A percentile compares a stretch with the other conserved stretches of the same genome.
These are phyloP conservation scores for Mycosphaerella arachidis DNA, from an alignment of 2,329 filamentous ascomycete species.

Conservation along the genomic window DNA sequence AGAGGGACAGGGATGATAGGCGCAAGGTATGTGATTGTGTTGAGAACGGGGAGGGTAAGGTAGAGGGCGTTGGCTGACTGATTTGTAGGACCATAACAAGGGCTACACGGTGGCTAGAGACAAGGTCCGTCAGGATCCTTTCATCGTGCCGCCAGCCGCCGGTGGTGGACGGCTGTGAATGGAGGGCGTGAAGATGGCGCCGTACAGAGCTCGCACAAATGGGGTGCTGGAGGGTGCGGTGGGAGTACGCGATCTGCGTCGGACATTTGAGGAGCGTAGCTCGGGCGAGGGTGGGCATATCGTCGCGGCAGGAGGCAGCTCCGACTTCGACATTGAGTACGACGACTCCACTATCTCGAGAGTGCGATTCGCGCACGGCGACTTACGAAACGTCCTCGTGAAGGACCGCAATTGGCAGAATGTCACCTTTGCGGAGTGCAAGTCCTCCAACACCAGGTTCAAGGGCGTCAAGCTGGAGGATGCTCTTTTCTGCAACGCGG, in stretches of 20 bases:
- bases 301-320: not conserved
- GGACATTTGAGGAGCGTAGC: not conserved
- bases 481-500: not conserved
- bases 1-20: not conserved
- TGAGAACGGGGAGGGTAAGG: too few relatives aligned
- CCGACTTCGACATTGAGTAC: constrained; percentile 3
- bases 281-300: not conserved
- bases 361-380: not conserved
- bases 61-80: too few relatives aligned
- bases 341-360: not conserved
- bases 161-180: not conserved
- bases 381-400: not conserved
- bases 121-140: not conserved
- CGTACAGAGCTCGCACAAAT: not conserved
- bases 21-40: not conserved
- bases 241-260: not conserved
- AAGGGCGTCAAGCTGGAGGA: not conserved
- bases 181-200: not conserved
- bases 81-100: not conserved
- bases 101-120: not conserved
- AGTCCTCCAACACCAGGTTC: not conserved
- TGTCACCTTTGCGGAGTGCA: constrained; percentile 1
- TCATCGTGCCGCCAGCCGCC: not conserved
- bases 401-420: not conserved
- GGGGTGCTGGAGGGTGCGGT: not conserved